These are phyloP conservation scores for Lipomyces starkeyi DNA, from an alignment of 805 yeast species.

Conservation along the genomic window DNA sequence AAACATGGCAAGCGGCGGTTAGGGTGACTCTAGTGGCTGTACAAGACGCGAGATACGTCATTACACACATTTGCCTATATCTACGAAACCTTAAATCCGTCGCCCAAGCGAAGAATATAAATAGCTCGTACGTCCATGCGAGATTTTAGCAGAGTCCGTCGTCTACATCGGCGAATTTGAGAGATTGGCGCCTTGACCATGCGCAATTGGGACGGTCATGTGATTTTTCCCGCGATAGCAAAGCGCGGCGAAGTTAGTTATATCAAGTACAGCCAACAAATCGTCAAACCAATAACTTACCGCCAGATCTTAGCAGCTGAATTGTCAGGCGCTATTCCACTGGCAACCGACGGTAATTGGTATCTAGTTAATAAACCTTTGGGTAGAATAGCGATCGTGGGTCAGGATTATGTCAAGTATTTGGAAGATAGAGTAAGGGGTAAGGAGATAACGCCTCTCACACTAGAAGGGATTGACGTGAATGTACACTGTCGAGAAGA, in stretches of 20 bases:
- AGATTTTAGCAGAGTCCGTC: too few species aligned
- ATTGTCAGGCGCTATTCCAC: background rate
- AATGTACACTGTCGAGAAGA: background rate
- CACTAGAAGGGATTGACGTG: background rate
- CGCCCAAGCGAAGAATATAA: too few species aligned
- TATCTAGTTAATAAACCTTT: background rate
- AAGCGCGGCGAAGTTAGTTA: too few species aligned
- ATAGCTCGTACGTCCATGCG: too few species aligned
- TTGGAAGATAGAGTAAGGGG: background rate
- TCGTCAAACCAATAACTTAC: background rate
- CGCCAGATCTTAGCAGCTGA: background rate
- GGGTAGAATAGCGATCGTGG: background rate
- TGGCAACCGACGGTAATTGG: background rate
- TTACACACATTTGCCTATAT: too few species aligned
- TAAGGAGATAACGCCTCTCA: constrained; percentile 1
- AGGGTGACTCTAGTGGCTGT: background rate
- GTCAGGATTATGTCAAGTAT: background rate
- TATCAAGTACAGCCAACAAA: background rate
- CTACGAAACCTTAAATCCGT: too few species aligned
- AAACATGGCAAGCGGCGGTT: background rate
- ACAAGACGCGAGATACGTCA: too few species aligned
- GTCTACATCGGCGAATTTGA: too few species aligned
- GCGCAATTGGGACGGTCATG: too few species aligned
- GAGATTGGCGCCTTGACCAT: too few species aligned
- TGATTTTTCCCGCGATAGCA: too few species aligned